Conservation (phyloP, 1,139 yeast genomes). For the Hansenula sp. region DNA sequence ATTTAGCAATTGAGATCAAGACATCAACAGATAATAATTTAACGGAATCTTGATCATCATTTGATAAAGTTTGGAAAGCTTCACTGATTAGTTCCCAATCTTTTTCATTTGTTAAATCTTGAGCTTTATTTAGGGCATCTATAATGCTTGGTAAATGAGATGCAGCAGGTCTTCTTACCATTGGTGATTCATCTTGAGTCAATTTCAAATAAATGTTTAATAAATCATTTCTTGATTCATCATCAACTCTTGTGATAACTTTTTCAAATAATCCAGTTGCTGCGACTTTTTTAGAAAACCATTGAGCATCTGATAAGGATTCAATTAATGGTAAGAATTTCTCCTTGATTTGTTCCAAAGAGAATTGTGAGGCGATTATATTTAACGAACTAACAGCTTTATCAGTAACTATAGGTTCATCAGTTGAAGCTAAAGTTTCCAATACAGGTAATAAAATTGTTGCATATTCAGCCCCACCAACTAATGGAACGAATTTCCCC, state of each 20-base stretch:
- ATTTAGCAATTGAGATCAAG: slow-evolving; percentile 66
- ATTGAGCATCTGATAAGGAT: slow-evolving; percentile 78
- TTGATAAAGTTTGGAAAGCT: slow-evolving; percentile 77
- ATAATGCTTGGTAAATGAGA: slow-evolving; percentile 73
- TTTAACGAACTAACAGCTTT: slow-evolving; percentile 88
- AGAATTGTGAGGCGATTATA: slow-evolving; percentile 59
- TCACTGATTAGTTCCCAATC: slow-evolving; percentile 75
- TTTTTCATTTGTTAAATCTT: slow-evolving; percentile 33
- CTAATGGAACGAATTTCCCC: slow-evolving; percentile 78
- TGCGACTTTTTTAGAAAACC: slow-evolving; percentile 94
- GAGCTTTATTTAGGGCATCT: slow-evolving; percentile 46
- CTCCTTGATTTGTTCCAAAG: slow-evolving; percentile 62
- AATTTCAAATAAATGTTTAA: slow-evolving; percentile 66
- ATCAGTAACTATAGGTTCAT: slow-evolving; percentile 97
- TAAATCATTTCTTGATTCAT: slow-evolving; percentile 51
- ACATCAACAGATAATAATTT: slow-evolving; percentile 88
- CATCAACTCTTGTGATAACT: slow-evolving; percentile 59
- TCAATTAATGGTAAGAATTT: slow-evolving; percentile 75
- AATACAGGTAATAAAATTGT: slow-evolving; percentile 79
- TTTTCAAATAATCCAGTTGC: slow-evolving; percentile 85
- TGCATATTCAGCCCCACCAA: slow-evolving; percentile 84
- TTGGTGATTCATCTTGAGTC: slow-evolving; percentile 90
- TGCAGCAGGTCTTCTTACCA: slow-evolving; percentile 97
- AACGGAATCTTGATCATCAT: slow-evolving; percentile 94
- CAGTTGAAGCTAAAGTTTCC: slow-evolving; percentile 86